Conservation (phyloP, 257 asterid genomes). For the Eucommia ulmoides region DNA sequence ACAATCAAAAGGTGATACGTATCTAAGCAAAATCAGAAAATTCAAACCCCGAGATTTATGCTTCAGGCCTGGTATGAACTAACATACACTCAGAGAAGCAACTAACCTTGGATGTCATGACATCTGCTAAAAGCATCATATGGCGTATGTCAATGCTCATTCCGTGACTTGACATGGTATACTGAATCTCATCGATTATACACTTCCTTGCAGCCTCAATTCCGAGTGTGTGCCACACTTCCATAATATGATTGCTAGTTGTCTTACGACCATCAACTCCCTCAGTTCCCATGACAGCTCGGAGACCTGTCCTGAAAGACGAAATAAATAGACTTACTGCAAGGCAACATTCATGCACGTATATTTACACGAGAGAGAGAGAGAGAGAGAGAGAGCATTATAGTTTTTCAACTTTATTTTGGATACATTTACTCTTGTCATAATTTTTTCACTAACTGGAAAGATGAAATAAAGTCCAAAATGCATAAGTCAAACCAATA, state of each 20-base stretch:
- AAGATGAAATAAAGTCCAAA: no score
- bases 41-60: background rate
- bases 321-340: slow-evolving; percentile 11
- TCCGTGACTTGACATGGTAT: slow-evolving; percentile 69
- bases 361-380: no score
- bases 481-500: no score
- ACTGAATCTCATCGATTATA: slow-evolving; percentile 64
- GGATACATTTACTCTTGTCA: no score
- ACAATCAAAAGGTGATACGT: background rate
- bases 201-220: slow-evolving; percentile 82
- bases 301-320: slow-evolving; percentile 65
- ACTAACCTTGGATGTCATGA: slow-evolving; percentile 81
- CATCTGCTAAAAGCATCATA: slow-evolving; percentile 96
- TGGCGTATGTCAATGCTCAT: slow-evolving; percentile 90
- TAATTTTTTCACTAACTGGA: no score
- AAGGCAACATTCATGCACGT: no score
- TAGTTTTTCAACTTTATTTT: no score
- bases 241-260: slow-evolving; percentile 58
- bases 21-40: background rate
- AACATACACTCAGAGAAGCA: background rate
- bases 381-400: no score
- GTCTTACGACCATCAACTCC: slow-evolving; percentile 69
- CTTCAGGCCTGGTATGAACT: background rate
- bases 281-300: slow-evolving; percentile 79
- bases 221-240: slow-evolving; percentile 64